Evolutionary conservation across 2,329 filamentous ascomycete genomes (phyloP).

Genomic region (Zymoseptoria passerinii): DNA sequence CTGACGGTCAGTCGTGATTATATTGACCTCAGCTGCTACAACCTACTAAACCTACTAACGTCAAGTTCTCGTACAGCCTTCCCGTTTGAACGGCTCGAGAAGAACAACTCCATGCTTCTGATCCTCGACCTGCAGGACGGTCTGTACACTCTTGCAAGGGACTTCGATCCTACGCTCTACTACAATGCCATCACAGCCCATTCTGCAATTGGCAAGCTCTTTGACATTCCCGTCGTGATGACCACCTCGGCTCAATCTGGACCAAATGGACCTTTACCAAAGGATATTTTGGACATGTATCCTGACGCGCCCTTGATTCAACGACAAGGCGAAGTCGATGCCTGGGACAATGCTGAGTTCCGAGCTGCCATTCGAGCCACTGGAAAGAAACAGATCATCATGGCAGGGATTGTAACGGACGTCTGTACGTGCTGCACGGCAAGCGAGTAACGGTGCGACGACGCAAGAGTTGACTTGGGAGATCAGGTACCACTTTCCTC

Average conservation of each 20-base stretch:
- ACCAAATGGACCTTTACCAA: slow-evolving; percentile 62
- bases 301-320: slow-evolving; percentile 58
- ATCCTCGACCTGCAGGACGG: slow-evolving; percentile 55
- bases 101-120: slow-evolving; percentile 41
- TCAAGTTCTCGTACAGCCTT: slow-evolving; percentile 10
- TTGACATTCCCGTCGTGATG: slow-evolving; percentile 60
- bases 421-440: slow-evolving; percentile 47
- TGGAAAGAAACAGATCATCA: slow-evolving; percentile 60
- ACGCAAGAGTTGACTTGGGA: not conserved
- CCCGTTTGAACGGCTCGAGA: slow-evolving; percentile 33
- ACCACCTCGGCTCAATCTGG: slow-evolving; percentile 61
- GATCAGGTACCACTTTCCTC: slow-evolving; percentile 55
- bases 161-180: slow-evolving; percentile 59
- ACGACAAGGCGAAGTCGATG: slow-evolving; percentile 65
- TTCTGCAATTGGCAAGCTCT: slow-evolving; percentile 56
- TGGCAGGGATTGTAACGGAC: slow-evolving; percentile 66
- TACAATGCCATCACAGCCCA: slow-evolving; percentile 61
- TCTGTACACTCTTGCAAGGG: slow-evolving; percentile 52
- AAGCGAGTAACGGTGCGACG: not conserved
- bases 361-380: slow-evolving; percentile 55
- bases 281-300: slow-evolving; percentile 56
- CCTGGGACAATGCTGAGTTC: slow-evolving; percentile 68
- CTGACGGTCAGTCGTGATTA: slow-evolving; percentile 8
- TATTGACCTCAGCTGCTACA: not conserved
- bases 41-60: not conserved